Evolutionary conservation across 345 rosid genomes (phyloP).

Genomic region (Clarkia xantiana): DNA sequence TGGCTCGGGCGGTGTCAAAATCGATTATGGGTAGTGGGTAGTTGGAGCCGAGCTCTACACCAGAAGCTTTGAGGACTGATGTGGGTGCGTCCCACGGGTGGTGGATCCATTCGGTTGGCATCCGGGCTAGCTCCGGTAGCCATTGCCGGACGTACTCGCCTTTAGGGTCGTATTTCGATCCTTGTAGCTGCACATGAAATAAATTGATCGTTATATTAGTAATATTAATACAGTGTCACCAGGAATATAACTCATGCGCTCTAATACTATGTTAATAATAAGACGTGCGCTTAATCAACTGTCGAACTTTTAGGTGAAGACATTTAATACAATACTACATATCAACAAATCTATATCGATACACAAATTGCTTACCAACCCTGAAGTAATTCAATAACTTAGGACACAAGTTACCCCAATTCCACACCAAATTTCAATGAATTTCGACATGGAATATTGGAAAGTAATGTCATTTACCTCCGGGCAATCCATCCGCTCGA

Average conservation of each 20-base stretch:
- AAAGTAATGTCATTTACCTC: constrained; percentile 28
- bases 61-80: constrained; percentile 53
- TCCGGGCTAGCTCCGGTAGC: constrained; percentile 86
- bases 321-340: no score
- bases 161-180: constrained; percentile 59
- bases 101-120: constrained; percentile 89
- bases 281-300: no score
- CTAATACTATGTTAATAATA: no score
- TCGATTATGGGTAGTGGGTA: constrained; percentile 65
- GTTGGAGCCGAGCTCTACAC: constrained; percentile 57
- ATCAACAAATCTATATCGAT: no score
- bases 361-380: no score
- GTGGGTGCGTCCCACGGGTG: constrained; percentile 86
- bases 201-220: background rate
- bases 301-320: no score
- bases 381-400: no score
- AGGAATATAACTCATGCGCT: no score
- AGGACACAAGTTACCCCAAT: no score
- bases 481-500: constrained; percentile 76
- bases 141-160: constrained; percentile 83
- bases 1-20: constrained; percentile 49
- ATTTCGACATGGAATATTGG: no score
- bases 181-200: constrained; percentile 47
- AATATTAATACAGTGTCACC: no score
- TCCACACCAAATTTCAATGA: background rate